These are phyloP conservation scores for Artemisia argyi DNA, from an alignment of 129 eudicot species.

Conservation along the genomic window DNA sequence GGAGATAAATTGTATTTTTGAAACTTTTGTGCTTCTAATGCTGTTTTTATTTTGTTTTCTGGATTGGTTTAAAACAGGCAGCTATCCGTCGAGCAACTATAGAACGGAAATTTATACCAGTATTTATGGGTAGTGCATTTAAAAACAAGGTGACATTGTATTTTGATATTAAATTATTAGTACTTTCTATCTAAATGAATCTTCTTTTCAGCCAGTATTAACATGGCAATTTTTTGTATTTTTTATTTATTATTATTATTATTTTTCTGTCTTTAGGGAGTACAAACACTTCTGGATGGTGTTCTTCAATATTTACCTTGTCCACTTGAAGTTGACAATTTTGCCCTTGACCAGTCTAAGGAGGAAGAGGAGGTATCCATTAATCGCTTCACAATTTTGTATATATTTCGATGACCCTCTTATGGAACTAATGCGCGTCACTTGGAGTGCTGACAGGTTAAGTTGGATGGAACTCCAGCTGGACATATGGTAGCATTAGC, in stretches of 20 bases:
- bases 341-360: conserved; percentile 92
- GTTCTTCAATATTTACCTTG: conserved; percentile 85
- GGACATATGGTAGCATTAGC: conserved; percentile 98
- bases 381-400: background rate
- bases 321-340: conserved; percentile 91
- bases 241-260: background rate
- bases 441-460: conserved; percentile 44
- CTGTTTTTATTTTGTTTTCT: conserved; percentile 1
- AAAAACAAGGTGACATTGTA: conserved; percentile 74
- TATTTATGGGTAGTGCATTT: conserved; percentile 99
- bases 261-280: background rate
- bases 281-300: conserved; percentile 96
- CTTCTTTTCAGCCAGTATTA: background rate
- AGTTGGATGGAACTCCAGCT: conserved; percentile 75
- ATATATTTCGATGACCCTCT: background rate
- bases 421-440: conserved; percentile 14
- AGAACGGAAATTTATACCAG: conserved; percentile 87
- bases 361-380: conserved; percentile 82
- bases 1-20: too few relatives aligned
- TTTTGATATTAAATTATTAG: background rate
- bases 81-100: conserved; percentile 94
- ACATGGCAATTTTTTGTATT: background rate
- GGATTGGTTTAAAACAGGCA: conserved; percentile 47
- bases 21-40: background rate
- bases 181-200: background rate